A percentile compares a stretch with the other conserved stretches of the same genome.
These are phyloP conservation scores for Exophiala spinifera DNA, from an alignment of 2,329 filamentous ascomycete genomes.

Conservation along the genomic window DNA sequence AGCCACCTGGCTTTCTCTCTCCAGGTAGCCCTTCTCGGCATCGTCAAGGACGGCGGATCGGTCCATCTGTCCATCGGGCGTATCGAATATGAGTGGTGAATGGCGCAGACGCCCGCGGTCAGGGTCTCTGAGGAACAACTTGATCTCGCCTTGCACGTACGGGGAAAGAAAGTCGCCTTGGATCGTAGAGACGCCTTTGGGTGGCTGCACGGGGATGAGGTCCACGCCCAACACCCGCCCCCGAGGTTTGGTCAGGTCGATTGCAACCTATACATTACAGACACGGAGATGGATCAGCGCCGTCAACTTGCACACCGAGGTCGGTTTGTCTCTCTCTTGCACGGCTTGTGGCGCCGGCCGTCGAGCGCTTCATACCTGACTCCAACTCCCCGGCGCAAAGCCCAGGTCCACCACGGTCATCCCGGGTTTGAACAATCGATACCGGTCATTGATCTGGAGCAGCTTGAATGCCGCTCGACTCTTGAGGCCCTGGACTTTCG, in stretches of 20 bases:
- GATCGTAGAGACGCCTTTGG: slow-evolving; percentile 85
- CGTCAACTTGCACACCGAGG: too few species aligned
- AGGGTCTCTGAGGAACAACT: slow-evolving; percentile 68
- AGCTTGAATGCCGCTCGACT: slow-evolving; percentile 93
- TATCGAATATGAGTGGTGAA: slow-evolving; percentile 15
- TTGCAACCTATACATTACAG: slow-evolving; percentile 62
- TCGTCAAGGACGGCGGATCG: slow-evolving; percentile 18
- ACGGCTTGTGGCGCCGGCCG: neutral
- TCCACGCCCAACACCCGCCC: slow-evolving; percentile 89
- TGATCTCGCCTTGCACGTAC: slow-evolving; percentile 70
- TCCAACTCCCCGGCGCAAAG: slow-evolving; percentile 75
- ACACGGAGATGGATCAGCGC: neutral
- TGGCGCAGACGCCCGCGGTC: slow-evolving; percentile 53
- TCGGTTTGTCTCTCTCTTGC: too few species aligned
- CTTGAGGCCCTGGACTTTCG: slow-evolving; percentile 76
- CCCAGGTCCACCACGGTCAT: slow-evolving; percentile 90
- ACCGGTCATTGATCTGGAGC: slow-evolving; percentile 79
- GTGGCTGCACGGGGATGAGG: slow-evolving; percentile 86
- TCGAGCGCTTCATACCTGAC: slow-evolving; percentile 49
- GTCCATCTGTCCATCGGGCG: neutral
- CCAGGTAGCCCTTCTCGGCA: slow-evolving; percentile 26
- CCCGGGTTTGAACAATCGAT: slow-evolving; percentile 72
- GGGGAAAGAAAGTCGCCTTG: slow-evolving; percentile 88
- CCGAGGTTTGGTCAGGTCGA: slow-evolving; percentile 69
- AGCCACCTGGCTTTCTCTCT: slow-evolving; percentile 28